Evolutionary conservation across 768 basidiomycete species (phyloP).

Genomic region (Clitopilus passeckerianus): DNA sequence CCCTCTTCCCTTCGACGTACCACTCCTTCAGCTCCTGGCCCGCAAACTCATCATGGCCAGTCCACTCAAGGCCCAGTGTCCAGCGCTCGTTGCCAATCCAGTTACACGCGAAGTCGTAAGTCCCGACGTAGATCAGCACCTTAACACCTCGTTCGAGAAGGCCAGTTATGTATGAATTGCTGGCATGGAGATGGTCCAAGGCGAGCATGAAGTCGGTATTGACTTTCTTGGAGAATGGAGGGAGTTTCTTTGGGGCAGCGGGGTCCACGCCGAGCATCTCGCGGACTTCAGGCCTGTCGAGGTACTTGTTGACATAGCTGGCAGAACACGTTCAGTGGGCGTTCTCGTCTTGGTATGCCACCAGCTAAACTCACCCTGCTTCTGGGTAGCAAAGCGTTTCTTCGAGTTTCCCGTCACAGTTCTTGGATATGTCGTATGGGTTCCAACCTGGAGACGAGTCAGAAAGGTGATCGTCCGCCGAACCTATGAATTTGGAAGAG

Average conservation of each 20-base stretch:
- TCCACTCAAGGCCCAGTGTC: constrained; percentile 70
- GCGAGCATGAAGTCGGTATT: constrained; percentile 38
- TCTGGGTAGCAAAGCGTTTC: constrained; percentile 58
- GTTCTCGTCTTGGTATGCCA: neutral
- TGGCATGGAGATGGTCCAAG: constrained; percentile 39
- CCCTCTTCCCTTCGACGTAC: constrained; percentile 43
- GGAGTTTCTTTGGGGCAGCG: constrained; percentile 25
- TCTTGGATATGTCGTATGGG: constrained; percentile 66
- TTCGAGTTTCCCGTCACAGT: constrained; percentile 43
- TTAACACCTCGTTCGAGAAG: constrained; percentile 70
- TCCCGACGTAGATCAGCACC: constrained; percentile 69
- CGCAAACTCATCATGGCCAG: constrained; percentile 43
- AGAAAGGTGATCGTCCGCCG: neutral
- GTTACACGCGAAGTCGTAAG: constrained; percentile 74
- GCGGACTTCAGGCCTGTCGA: constrained; percentile 53
- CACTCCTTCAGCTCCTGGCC: constrained; percentile 49
- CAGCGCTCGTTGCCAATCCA: constrained; percentile 72
- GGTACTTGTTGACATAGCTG: constrained; percentile 57
- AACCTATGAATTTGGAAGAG: neutral
- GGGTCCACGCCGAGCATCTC: constrained; percentile 58
- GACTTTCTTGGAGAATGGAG: constrained; percentile 33
- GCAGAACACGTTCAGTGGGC: neutral
- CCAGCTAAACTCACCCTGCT: constrained; percentile 22
- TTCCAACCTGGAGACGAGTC: constrained; percentile 30
- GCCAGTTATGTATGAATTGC: constrained; percentile 53